Percentiles rank a stretch among this genome's conserved stretches.
Evolutionary conservation across 441 rosid genomes (phyloP).

Genomic region (Melastoma candidum): DNA sequence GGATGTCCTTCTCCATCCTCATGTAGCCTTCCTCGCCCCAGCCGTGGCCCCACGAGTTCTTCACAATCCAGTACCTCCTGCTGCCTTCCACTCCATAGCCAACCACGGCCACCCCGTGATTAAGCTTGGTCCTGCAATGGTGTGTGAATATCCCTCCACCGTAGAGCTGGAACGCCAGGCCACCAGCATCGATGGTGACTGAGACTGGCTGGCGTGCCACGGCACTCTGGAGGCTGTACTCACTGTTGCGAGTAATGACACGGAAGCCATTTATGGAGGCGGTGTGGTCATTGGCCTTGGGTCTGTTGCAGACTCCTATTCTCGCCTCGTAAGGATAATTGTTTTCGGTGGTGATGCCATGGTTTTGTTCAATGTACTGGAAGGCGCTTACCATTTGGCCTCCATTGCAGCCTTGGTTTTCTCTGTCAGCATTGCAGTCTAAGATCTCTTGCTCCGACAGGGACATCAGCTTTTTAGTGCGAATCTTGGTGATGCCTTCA

Average conservation of each 20-base stretch:
- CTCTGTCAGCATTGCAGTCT: slow-evolving; percentile 41
- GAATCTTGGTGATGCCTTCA: slow-evolving; percentile 38
- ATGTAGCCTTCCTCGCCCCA: slow-evolving; percentile 80
- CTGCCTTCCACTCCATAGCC: slow-evolving; percentile 52
- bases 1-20: slow-evolving; percentile 31
- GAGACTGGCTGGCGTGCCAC: slow-evolving; percentile 62
- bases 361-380: slow-evolving; percentile 29
- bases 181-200: slow-evolving; percentile 60
- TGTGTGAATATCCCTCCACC: slow-evolving; percentile 48
- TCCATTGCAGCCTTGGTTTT: slow-evolving; percentile 56
- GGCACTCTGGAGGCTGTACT: slow-evolving; percentile 35
- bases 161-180: slow-evolving; percentile 51
- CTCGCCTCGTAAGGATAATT: slow-evolving; percentile 49
- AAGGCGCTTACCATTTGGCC: slow-evolving; percentile 68
- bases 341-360: slow-evolving; percentile 42
- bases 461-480: slow-evolving; percentile 46
- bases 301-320: slow-evolving; percentile 31
- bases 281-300: slow-evolving; percentile 23
- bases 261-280: slow-evolving; percentile 34
- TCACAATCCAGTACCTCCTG: slow-evolving; percentile 58
- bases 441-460: slow-evolving; percentile 77
- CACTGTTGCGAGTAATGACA: slow-evolving; percentile 26
- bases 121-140: slow-evolving; percentile 38
- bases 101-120: slow-evolving; percentile 67
- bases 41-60: slow-evolving; percentile 63